A percentile compares a stretch with the other conserved stretches of the same genome.
Conservation (phyloP, 1,139 yeast genomes). For the Suhomyces terraborum region DNA sequence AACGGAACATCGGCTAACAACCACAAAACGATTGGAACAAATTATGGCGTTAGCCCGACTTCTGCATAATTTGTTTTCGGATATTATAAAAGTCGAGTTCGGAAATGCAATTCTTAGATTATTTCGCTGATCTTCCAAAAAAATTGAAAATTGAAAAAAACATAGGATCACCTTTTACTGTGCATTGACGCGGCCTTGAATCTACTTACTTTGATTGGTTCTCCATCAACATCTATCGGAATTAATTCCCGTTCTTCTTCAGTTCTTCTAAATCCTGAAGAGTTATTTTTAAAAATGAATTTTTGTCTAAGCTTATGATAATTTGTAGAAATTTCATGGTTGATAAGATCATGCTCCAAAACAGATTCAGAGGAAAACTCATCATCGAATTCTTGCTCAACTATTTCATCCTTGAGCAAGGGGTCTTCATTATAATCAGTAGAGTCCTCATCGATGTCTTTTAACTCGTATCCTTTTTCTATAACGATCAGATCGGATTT, state of each 20-base stretch:
- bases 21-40: not conserved
- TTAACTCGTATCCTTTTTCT: slow-evolving; percentile 42
- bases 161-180: not conserved
- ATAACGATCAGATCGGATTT: no score
- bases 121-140: no score
- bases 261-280: slow-evolving; percentile 50
- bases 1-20: not conserved
- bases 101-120: no score
- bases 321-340: slow-evolving; percentile 51
- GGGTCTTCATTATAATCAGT: slow-evolving; percentile 29
- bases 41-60: not conserved
- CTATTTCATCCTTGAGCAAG: slow-evolving; percentile 38
- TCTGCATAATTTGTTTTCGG: no score
- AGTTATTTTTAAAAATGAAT: slow-evolving; percentile 41
- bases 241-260: slow-evolving; percentile 61
- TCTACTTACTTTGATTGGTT: slow-evolving; percentile 60
- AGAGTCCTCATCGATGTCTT: slow-evolving; percentile 29
- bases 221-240: slow-evolving; percentile 70
- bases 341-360: slow-evolving; percentile 34
- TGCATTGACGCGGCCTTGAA: slow-evolving; percentile 60
- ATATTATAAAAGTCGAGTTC: no score
- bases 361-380: slow-evolving; percentile 9
- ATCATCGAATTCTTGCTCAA: slow-evolving; percentile 35
- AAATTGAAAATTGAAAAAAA: not conserved
- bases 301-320: slow-evolving; percentile 61